Conservation (phyloP, 2,329 filamentous ascomycete genomes). For the Colletotrichum orchidophilum region DNA sequence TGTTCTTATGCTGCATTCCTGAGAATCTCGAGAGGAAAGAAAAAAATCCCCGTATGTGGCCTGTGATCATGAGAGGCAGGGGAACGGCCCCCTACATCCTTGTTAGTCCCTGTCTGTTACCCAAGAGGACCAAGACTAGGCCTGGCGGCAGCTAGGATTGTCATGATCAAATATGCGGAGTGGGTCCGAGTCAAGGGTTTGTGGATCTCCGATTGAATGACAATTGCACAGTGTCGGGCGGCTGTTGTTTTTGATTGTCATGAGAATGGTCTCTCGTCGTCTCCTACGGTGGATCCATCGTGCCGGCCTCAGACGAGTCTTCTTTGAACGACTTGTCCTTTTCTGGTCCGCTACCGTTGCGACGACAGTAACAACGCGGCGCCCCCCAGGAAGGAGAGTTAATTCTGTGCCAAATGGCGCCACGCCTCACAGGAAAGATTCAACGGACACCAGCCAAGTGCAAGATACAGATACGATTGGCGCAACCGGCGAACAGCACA, state of each 20-base stretch:
- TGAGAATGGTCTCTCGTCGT: constrained; percentile 12
- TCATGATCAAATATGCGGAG: constrained; percentile 32
- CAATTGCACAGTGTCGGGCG: constrained; percentile 22
- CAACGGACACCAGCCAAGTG: not conserved
- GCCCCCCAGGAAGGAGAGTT: not conserved
- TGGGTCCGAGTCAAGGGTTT: constrained; percentile 21
- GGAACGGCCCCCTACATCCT: constrained; percentile 21
- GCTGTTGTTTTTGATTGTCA: constrained; percentile 33
- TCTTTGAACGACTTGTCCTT: constrained; percentile 32
- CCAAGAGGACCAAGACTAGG: constrained; percentile 26
- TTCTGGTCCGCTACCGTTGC: not conserved
- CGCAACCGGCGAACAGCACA: not conserved
- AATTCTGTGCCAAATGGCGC: not conserved
- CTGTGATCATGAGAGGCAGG: constrained; percentile 23
- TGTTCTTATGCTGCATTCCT: constrained; percentile 22
- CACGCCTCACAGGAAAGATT: not conserved
- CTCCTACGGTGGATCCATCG: constrained; percentile 13
- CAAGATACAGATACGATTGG: constrained; percentile 1
- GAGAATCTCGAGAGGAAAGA: constrained; percentile 25
- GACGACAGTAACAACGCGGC: not conserved
- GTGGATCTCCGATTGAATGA: constrained; percentile 33
- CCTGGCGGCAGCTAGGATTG: constrained; percentile 33
- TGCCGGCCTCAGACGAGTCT: constrained; percentile 27
- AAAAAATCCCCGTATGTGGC: constrained; percentile 2
- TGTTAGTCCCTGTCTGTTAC: constrained; percentile 13